phyloP scores from a whole-genome alignment of 331 rosid genomes.

The Pyrus hybrid region DNA sequence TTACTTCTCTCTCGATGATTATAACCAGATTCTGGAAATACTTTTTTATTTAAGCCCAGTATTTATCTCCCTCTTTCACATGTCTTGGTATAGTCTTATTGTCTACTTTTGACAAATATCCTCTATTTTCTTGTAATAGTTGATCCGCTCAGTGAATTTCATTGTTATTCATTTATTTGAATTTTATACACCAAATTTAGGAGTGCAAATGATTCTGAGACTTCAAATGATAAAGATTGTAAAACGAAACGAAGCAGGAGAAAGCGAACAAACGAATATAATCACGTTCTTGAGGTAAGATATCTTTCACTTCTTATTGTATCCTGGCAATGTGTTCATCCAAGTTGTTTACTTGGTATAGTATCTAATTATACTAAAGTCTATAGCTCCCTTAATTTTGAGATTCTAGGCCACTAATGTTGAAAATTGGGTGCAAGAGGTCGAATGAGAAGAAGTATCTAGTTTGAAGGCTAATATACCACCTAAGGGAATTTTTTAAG shows the following conservation, averaged over 20 bases:
- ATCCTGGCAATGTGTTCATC: not conserved
- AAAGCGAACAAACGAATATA: conserved; percentile 19
- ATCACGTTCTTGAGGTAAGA: conserved; percentile 15
- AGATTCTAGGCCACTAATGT: not conserved
- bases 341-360: not conserved
- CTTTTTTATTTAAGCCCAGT: not conserved
- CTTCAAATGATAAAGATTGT: not conserved
- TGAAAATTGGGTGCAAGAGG: not conserved
- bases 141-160: not conserved
- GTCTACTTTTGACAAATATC: not conserved
- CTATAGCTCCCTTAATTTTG: not conserved
- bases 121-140: not conserved
- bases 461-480: not conserved
- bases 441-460: not conserved
- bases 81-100: not conserved
- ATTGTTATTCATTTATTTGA: not conserved
- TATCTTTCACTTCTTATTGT: conserved; percentile 10
- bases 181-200: conserved; percentile 11
- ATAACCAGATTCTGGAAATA: not conserved
- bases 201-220: conserved; percentile 7
- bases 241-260: conserved; percentile 16
- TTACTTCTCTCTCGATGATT: not conserved
- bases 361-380: not conserved
- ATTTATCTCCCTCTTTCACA: not conserved
- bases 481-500: not conserved